Conservation (phyloP, 2,329 filamentous ascomycete species). For the Calcarisporium arbuscula region DNA sequence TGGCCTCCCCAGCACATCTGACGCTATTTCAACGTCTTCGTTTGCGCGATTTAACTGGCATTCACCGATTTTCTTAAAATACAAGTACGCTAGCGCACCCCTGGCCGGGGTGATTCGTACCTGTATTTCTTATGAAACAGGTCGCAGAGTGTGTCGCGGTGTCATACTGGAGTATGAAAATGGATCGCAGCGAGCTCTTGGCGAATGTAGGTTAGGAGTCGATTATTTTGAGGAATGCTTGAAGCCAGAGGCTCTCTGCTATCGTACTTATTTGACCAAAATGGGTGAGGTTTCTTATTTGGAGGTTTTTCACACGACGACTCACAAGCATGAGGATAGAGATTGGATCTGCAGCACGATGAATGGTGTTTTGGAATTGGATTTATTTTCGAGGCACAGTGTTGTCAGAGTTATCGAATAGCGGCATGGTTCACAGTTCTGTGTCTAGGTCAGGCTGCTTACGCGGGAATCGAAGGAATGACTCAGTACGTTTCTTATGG, state of each 20-base stretch:
- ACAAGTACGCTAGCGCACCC: not conserved
- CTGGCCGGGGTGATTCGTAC: not conserved
- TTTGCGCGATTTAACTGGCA: not conserved
- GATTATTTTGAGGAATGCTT: not conserved
- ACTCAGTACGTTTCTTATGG: too few relatives aligned
- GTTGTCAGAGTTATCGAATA: too few relatives aligned
- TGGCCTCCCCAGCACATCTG: not conserved
- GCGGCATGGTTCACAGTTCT: too few relatives aligned
- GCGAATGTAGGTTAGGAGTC: conserved; percentile 1
- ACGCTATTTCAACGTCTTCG: not conserved
- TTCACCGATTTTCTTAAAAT: not conserved
- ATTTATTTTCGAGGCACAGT: too few relatives aligned
- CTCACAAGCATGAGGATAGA: not conserved
- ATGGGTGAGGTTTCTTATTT: not conserved
- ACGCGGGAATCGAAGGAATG: too few relatives aligned
- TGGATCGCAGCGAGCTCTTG: not conserved
- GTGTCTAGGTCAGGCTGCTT: too few relatives aligned
- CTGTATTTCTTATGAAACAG: not conserved
- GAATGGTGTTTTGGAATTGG: conserved; percentile 2
- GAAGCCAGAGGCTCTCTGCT: not conserved
- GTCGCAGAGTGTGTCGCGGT: not conserved
- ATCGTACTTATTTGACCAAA: not conserved
- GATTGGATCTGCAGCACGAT: not conserved
- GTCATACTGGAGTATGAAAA: not conserved
- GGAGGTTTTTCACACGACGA: not conserved